phyloP scores from a whole-genome alignment of 1,139 yeast genomes.

The Geotrichum candidum region DNA sequence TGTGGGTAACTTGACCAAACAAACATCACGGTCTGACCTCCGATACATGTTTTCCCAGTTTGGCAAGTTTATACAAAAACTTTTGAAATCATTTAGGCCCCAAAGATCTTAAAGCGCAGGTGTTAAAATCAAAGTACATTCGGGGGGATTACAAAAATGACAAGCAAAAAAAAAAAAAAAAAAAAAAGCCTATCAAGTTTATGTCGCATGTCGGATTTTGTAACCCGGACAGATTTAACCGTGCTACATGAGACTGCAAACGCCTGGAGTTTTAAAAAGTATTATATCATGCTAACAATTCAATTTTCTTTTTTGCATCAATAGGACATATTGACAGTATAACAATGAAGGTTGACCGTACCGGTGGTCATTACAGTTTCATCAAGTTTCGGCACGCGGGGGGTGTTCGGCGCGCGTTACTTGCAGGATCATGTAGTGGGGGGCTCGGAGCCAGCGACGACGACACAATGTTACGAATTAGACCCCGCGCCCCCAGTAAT shows the following conservation, averaged over 20 bases:
- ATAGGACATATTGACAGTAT: slow-evolving; percentile 7
- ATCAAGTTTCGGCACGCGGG: slow-evolving; percentile 2
- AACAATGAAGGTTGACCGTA: neutral
- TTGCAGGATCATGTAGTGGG: slow-evolving; percentile 1
- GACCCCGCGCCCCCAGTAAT: slow-evolving; percentile 1
- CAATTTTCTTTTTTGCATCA: neutral
- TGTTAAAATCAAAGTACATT: neutral
- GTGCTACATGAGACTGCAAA: neutral
- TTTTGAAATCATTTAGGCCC: neutral
- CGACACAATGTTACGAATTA: slow-evolving; percentile 4
- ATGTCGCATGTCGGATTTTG: no score
- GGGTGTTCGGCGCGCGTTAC: slow-evolving; percentile 6
- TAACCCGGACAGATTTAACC: neutral
- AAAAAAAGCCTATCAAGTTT: neutral
- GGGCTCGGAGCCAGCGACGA: neutral
- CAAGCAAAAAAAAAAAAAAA: neutral
- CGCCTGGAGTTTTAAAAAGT: neutral
- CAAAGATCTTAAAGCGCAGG: neutral
- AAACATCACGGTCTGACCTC: slow-evolving; percentile 9
- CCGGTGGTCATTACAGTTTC: slow-evolving; percentile 9
- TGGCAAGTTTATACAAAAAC: slow-evolving; percentile 2
- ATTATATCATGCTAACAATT: neutral
- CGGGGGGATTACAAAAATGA: no score
- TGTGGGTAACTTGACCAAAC: slow-evolving; percentile 9
- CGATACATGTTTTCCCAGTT: slow-evolving; percentile 8